These are phyloP conservation scores for Athelia psychrophila DNA, from an alignment of 1,284 basidiomycete genomes.

Conservation along the genomic window DNA sequence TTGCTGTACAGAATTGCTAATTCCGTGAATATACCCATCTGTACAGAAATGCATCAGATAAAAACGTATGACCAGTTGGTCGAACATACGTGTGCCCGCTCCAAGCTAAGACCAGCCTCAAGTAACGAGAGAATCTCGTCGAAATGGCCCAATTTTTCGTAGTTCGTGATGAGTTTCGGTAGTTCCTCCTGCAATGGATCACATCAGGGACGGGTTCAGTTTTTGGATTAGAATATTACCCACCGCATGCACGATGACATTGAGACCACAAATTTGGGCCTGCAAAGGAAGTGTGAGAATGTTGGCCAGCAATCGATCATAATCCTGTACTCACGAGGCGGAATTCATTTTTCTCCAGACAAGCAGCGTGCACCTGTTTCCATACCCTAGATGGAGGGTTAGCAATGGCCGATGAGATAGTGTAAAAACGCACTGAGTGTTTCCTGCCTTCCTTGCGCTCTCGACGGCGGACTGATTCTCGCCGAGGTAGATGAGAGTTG, in stretches of 20 bases:
- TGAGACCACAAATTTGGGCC: conserved; percentile 98
- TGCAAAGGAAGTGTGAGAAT: conserved; percentile 19
- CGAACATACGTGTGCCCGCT: conserved; percentile 85
- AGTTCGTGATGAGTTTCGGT: conserved; percentile 75
- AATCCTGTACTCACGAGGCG: conserved; percentile 54
- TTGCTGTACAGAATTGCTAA: conserved; percentile 95
- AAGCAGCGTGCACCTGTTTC: conserved; percentile 99
- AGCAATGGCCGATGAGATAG: conserved; percentile 3
- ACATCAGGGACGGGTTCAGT: conserved; percentile 3
- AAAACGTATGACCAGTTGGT: conserved; percentile 4
- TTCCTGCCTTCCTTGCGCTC: conserved; percentile 97
- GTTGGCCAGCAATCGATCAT: neutral
- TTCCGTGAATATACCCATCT: conserved; percentile 94
- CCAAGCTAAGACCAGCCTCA: conserved; percentile 93
- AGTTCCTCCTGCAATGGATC: conserved; percentile 74
- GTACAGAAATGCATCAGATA: conserved; percentile 4
- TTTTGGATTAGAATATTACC: conserved; percentile 22
- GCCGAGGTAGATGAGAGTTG: conserved; percentile 96
- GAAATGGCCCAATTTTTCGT: conserved; percentile 92
- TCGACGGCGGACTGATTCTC: conserved; percentile 99
- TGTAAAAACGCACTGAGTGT: conserved; percentile 78
- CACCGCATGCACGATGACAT: conserved; percentile 90
- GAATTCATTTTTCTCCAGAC: conserved; percentile 97
- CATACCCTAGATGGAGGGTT: conserved; percentile 71
- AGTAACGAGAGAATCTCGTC: conserved; percentile 91